Base-by-base conservation (phyloP, 202 grass and related monocot species). In the Panicum virgatum region DNA sequence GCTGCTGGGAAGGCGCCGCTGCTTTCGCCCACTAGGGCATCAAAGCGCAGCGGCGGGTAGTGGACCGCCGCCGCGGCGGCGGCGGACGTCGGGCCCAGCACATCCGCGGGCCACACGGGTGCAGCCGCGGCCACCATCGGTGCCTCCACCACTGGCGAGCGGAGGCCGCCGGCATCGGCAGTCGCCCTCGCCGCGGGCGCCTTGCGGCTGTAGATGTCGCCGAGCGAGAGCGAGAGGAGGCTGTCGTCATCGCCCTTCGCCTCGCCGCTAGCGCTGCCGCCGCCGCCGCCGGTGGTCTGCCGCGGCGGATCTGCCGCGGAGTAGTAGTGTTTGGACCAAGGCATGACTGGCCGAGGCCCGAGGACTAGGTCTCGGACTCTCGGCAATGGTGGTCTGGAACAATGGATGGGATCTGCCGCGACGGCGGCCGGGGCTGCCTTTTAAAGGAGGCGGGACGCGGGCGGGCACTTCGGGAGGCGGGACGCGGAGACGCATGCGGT, bases 181-280 rank as follows among this genome's bases (percentile, higher is more conserved):
- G 0, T 0, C 16, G 46, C 69, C 46, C 16, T n/a, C 7, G 63
- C 9, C 65, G 38, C 20, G 38, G 65, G 38, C 2, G 71, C 20
- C n/a, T 43, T 39, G 52, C 12, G 16, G 3, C 36, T 5, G 72
- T 37, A 51, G 76, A 66, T 23, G 11, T 34, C 7, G 3, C 61
- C 76, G 7, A 79, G 76, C 30, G 76, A 79, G 7, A 79, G 62
- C 7, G 72, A 18, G 72, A 58, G 34, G n/a, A 42, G 52, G 52
- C 16, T 22, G 70, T 37, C 47, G 46, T 39, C 70, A 47, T 3
- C 29, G 29, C 1, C 30, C 19, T 39, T 22, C 18, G 0, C 70
- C 11, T 14, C 32, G 19, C 2, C 12, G 2, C n/a, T n/a, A n/a
- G n/a, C n/a, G n/a, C n/a, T n/a, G n/a, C 9, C 38, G 12, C 7